Percentiles rank a stretch among this genome's conserved stretches.
Evolutionary conservation across 495 filamentous ascomycete genomes (phyloP).

Genomic region (Platismatia glauca): DNA sequence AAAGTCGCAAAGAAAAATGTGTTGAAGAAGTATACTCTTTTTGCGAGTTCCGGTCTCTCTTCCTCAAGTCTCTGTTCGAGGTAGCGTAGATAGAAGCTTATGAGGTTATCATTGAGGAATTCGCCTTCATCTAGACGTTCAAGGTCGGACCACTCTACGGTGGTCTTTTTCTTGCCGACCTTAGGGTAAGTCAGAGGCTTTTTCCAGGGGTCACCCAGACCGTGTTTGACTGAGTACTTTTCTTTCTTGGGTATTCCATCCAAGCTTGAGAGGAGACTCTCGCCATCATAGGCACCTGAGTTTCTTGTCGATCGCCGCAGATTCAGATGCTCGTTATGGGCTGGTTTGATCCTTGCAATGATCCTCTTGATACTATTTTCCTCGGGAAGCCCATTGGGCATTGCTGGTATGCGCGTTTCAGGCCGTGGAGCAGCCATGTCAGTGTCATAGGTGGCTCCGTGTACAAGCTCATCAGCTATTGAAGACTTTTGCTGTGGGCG

Average conservation of each 20-base stretch:
- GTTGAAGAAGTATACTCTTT: slow-evolving; percentile 77
- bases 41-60: slow-evolving; percentile 45
- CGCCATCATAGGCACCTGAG: not conserved
- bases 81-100: slow-evolving; percentile 75
- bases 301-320: slow-evolving; percentile 15
- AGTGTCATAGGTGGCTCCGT: not conserved
- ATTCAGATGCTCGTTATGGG: slow-evolving; percentile 10
- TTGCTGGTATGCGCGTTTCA: not conserved
- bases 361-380: slow-evolving; percentile 3
- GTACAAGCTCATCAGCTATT: not conserved
- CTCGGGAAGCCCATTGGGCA: not conserved
- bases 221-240: slow-evolving; percentile 17
- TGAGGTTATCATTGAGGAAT: slow-evolving; percentile 85
- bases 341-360: slow-evolving; percentile 2
- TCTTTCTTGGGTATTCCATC: not conserved
- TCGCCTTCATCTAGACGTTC: slow-evolving; percentile 71
- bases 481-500: not conserved
- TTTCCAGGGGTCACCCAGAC: slow-evolving; percentile 26
- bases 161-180: slow-evolving; percentile 58
- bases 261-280: not conserved
- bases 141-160: slow-evolving; percentile 72
- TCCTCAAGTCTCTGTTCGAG: slow-evolving; percentile 56
- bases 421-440: not conserved
- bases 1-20: slow-evolving; percentile 83
- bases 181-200: slow-evolving; percentile 63